Base-by-base conservation (phyloP, 129 eudicot genomes). In the Flaveria linearis region DNA sequence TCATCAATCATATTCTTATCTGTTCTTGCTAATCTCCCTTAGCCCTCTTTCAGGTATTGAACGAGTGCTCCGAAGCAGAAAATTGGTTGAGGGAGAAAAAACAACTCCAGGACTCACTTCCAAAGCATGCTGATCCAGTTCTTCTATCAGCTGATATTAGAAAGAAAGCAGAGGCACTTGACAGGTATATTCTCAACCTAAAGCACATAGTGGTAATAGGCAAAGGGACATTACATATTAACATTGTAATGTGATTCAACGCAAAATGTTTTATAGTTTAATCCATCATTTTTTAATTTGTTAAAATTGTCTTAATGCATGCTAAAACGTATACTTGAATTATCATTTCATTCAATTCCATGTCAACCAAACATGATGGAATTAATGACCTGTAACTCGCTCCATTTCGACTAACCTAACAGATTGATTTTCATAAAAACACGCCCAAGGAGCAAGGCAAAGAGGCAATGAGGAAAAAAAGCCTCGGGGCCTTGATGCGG, bases 11-110 rank as follows among this genome's bases (percentile, higher is more conserved):
- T 30, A 30, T n/a, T 15, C 16, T 60, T 6, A 33, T 56, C 4
- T 22, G 9, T 42, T 71, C 72, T 71, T 23, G 52, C 51, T 1
- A 25, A 58, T 47, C 3, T 55, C 9, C 36, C n/a, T 9, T 3
- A 2, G 50, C 13, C 18, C 4, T 22, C 50, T 1, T 22, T 30
- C 75, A 93, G 98, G 97, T 93, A 23, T 51, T 93, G 78, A 84
- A 82, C 7, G 98, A 91, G 74, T 93, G 98, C 72, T 89, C 85
- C 6, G 91, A 93, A 78, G 97, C 91, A 0, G 96, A 93, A 76
- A 88, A 82, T 55, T 93, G 98, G 98, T 78, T 93, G 51, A 91
- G 88, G 75, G 98, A 88, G 88, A 89, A 87, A 68, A 72, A 73
- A 79, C 97, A 85, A 49, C 87, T 81, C 47, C 98, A 93, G 76